Conservation (phyloP, 2,329 filamentous ascomycete genomes). For the Epichloe sibirici region DNA sequence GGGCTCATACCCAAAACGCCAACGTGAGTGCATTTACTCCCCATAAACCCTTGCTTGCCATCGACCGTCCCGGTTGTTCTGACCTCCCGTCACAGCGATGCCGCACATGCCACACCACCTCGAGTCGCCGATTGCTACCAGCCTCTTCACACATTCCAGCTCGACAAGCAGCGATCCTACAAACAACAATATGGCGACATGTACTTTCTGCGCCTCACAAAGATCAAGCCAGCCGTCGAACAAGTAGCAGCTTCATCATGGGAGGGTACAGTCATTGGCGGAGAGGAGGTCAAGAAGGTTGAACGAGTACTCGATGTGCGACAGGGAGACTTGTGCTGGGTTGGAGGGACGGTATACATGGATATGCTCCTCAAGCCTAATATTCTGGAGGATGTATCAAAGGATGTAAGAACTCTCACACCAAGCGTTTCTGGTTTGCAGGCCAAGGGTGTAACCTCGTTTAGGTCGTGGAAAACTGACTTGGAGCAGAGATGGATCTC, state of each 20-base stretch:
- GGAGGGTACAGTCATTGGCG: slow-evolving; percentile 65
- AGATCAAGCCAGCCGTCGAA: slow-evolving; percentile 76
- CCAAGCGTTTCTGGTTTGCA: no score
- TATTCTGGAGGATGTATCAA: slow-evolving; percentile 86
- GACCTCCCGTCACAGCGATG: slow-evolving; percentile 13
- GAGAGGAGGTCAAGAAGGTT: slow-evolving; percentile 61
- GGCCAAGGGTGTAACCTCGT: no score
- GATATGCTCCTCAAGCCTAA: slow-evolving; percentile 94
- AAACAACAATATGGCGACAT: slow-evolving; percentile 95
- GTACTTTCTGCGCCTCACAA: slow-evolving; percentile 85
- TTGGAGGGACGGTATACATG: slow-evolving; percentile 91
- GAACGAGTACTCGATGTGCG: slow-evolving; percentile 89
- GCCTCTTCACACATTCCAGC: slow-evolving; percentile 60
- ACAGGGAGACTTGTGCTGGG: slow-evolving; percentile 92
- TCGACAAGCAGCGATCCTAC: slow-evolving; percentile 64
- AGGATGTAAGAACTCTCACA: slow-evolving; percentile 50
- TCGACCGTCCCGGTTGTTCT: background rate
- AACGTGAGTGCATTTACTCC: slow-evolving; percentile 14
- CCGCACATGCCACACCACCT: slow-evolving; percentile 29
- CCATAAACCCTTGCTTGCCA: background rate
- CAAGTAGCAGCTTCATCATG: slow-evolving; percentile 62
- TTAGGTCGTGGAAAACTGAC: no score
- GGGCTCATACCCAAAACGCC: slow-evolving; percentile 22
- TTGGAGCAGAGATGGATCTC: slow-evolving; percentile 67
- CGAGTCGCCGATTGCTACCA: slow-evolving; percentile 53